A percentile compares a stretch with the other conserved stretches of the same genome.
Conservation (phyloP, 805 yeast species). For the Sugiyamaella smithiae region DNA sequence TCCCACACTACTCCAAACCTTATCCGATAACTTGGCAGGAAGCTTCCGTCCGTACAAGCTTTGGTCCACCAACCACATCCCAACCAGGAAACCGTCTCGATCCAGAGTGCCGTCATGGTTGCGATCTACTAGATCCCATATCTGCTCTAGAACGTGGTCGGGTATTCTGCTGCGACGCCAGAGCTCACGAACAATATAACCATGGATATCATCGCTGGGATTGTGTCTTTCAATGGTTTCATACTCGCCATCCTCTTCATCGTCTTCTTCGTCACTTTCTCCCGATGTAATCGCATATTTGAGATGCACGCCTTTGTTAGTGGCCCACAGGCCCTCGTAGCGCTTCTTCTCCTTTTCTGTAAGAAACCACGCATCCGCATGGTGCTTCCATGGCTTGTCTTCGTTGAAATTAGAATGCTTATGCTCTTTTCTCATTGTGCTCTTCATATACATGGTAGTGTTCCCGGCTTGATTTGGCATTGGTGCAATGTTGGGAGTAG, state of each 20-base stretch:
- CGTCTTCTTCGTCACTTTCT: slow-evolving; percentile 23
- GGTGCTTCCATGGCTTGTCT: slow-evolving; percentile 93
- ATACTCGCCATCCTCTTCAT: slow-evolving; percentile 21
- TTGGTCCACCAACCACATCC: slow-evolving; percentile 97
- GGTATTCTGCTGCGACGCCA: slow-evolving; percentile 81
- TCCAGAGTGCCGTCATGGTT: slow-evolving; percentile 67
- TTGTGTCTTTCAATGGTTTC: slow-evolving; percentile 34
- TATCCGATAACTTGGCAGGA: slow-evolving; percentile 63
- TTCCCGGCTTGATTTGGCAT: neutral
- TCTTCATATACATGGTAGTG: slow-evolving; percentile 12
- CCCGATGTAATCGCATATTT: slow-evolving; percentile 12
- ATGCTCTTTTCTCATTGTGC: slow-evolving; percentile 39
- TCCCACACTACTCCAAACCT: slow-evolving; percentile 77
- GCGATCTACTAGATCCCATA: slow-evolving; percentile 64
- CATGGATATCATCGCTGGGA: slow-evolving; percentile 43
- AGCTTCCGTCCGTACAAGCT: slow-evolving; percentile 89
- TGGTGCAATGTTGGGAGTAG: neutral
- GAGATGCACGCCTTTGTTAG: slow-evolving; percentile 61
- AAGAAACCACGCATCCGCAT: slow-evolving; percentile 51
- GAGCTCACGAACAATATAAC: slow-evolving; percentile 66
- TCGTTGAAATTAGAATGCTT: slow-evolving; percentile 61
- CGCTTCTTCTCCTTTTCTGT: slow-evolving; percentile 68
- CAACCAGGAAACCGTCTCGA: slow-evolving; percentile 84
- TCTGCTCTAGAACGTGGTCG: slow-evolving; percentile 53
- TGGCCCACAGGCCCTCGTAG: slow-evolving; percentile 92